Evolutionary conservation across 2,329 filamentous ascomycete species (phyloP), one percentile per base, ranked within the genome.

Genomic region (Ophiobolus disseminans): DNA sequence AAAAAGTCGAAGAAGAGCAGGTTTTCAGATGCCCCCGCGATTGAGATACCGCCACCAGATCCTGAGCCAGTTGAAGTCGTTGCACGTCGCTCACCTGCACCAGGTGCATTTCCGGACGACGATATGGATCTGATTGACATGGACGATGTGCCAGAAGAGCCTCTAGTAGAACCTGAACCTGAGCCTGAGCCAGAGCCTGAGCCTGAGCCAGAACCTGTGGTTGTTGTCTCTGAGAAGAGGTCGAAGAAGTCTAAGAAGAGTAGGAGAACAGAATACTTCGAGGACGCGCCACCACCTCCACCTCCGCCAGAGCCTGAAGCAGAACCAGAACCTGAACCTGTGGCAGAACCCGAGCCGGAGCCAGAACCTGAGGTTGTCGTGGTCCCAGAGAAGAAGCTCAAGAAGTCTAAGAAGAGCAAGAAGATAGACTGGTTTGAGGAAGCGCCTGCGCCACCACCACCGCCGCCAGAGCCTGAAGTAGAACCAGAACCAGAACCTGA

Each of bases 21-120:
- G 46, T 53, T 52, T n/a, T 55, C 60, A 35, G 55, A 58, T 21
- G 39, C 48, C 34, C 48, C 55, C 34, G 57, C 63, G 17, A 19
- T 65, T 11, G 58, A 57, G 13, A 58, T 69, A 14, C 67, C 67
- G 35, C 66, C 65, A 22, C 63, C 66, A 38, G 66, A 71, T 35
- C 63, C 65, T 4, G 69, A 65, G 28, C 60, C 65, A 58, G 55
- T 69, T 57, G 68, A 62, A 7, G 52, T 58, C 22, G 56, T 62
- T 32, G 62, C 66, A 19, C 59, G 70, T 16, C 46, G 67, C 14
- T 70, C 73, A 20, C 77, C 77, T 19, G 68, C 78, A 9, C 75
- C 76, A 26, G 77, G 77, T 38, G 77, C 75, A 8, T 80, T 80
- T 39, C 77, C 77, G 46, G 77, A 78, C 58, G 75, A 78, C 26